Base-by-base conservation (phyloP, 805 yeast species). In the Suhomyces sp. region DNA sequence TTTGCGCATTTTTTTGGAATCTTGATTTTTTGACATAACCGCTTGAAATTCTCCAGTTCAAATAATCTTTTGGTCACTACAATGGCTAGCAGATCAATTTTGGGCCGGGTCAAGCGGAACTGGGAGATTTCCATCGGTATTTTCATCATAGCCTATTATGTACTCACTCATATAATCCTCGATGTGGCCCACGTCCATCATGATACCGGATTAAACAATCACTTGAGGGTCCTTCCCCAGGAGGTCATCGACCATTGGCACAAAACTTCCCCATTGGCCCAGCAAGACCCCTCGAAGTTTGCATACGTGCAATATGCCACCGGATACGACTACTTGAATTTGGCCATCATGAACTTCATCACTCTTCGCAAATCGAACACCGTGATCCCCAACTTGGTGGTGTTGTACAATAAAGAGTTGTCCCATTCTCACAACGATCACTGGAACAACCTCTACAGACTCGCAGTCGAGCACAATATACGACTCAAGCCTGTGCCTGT, bases 261-360 rank as follows among this genome's bases (percentile, higher is more conserved):
- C 21, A 44, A 48, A 4, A 43, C 52, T 3, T 9, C 37, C 3
- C 7, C 6, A 3, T 43, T 45, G 9, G 47, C 52, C n/a, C 31
- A 47, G 22, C 37, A 54, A 22, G n/a, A 15, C 8, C 50, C 47
- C 6, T 51, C 55, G 1, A 67, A 70, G 50, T 69, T 64, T 40
- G 88, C 87, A 0, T 85, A 85, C 60, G 81, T 83, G 4, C 81
- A 81, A 48, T 84, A 84, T 63, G 87, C 86, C 3, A 82, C 89
- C 0, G 71, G 77, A 50, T 57, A 69, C 8, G 68, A 72, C 20
- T 81, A 84, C 56, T 63, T 84, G 49, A 78, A 84, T 54, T 73
- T 80, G 45, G 79, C 84, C 3, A 57, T 84, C 41, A 68, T 82
- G 58, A 78, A 81, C 54, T 62, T 66, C 48, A 52, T 60, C 2